Evolutionary conservation across 371 early-diverging fungal genomes (phyloP).

Genomic region (Circinella umbellata): DNA sequence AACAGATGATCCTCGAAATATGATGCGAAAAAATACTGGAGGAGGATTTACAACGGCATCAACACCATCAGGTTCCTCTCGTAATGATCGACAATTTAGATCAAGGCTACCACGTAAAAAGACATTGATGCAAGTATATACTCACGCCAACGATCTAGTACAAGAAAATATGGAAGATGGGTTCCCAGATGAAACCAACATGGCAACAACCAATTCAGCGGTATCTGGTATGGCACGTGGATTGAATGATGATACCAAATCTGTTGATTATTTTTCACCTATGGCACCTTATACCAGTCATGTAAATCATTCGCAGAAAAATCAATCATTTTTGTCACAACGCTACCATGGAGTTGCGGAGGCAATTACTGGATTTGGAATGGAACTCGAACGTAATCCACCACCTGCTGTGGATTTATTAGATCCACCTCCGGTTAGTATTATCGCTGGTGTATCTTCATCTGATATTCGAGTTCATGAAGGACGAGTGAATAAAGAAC

Average conservation of each 20-base stretch:
- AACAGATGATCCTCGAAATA: not conserved
- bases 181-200: constrained; percentile 45
- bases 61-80: not conserved
- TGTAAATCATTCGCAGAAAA: constrained; percentile 19
- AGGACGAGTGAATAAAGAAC: not conserved
- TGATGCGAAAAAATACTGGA: not conserved
- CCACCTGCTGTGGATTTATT: constrained; percentile 41
- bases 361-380: constrained; percentile 22
- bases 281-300: constrained; percentile 38
- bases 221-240: not conserved
- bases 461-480: constrained; percentile 10
- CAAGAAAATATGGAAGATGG: constrained; percentile 71
- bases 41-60: not conserved
- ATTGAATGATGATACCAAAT: constrained; percentile 9
- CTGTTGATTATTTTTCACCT: constrained; percentile 45
- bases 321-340: constrained; percentile 15
- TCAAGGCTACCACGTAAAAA: constrained; percentile 51
- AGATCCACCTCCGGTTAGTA: constrained; percentile 23
- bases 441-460: constrained; percentile 22
- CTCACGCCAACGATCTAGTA: constrained; percentile 64
- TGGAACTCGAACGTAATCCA: constrained; percentile 27
- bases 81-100: constrained; percentile 31
- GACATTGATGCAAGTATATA: constrained; percentile 69
- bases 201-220: constrained; percentile 21
- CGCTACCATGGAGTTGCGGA: constrained; percentile 17